Conservation (phyloP, 345 rosid species). For the Alliaria petiolata region DNA sequence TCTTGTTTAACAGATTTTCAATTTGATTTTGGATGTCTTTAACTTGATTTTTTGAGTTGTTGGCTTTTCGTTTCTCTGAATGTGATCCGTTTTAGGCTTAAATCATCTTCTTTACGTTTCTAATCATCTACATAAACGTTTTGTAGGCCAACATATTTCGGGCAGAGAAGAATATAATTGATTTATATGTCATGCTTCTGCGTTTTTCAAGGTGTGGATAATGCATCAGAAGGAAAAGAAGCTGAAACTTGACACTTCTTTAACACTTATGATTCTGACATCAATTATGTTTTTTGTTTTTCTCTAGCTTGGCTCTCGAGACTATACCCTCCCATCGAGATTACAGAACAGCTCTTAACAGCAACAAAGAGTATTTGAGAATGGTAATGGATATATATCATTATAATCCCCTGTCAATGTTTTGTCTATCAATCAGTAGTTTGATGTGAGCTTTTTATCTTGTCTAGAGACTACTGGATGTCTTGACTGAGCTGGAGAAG, state of each 20-base stretch:
- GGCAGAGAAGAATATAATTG: slow-evolving; percentile 76
- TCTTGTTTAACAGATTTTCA: neutral
- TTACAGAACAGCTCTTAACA: slow-evolving; percentile 45
- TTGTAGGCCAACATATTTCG: slow-evolving; percentile 92
- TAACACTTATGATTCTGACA: neutral
- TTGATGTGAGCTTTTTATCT: slow-evolving; percentile 23
- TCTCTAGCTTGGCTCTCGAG: slow-evolving; percentile 82
- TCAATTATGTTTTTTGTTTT: slow-evolving; percentile 22
- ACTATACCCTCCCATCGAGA: slow-evolving; percentile 93
- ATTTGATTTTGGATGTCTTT: neutral
- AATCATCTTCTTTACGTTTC: neutral
- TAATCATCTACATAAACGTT: neutral
- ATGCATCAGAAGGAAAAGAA: neutral
- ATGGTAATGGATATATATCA: slow-evolving; percentile 39
- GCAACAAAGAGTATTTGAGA: slow-evolving; percentile 52
- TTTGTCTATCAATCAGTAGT: neutral
- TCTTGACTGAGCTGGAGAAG: slow-evolving; percentile 75
- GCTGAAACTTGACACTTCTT: neutral
- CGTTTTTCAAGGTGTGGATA: slow-evolving; percentile 82
- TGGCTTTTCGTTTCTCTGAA: neutral
- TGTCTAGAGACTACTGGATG: slow-evolving; percentile 59
- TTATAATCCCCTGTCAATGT: neutral
- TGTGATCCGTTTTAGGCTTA: neutral
- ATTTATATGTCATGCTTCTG: slow-evolving; percentile 88
- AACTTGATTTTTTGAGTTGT: neutral